These are phyloP conservation scores for Psophocarpus tetragonolobus DNA, from an alignment of 306 rosid genomes.

Conservation along the genomic window DNA sequence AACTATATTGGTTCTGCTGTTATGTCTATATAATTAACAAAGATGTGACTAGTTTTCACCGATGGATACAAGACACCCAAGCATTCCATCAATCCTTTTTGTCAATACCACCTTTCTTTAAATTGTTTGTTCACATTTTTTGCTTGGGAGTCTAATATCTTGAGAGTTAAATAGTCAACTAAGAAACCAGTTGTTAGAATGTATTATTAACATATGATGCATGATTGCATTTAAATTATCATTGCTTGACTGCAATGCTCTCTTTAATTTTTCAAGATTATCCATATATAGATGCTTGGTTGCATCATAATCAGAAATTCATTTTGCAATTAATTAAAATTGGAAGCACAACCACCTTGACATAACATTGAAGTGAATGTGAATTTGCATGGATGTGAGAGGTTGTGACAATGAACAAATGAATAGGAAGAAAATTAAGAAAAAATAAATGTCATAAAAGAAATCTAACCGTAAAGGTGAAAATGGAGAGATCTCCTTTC, in stretches of 20 bases:
- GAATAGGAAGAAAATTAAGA: neutral
- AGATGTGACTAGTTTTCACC: neutral
- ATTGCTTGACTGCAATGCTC: neutral
- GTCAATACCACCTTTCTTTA: neutral
- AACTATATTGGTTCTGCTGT: neutral
- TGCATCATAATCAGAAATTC: neutral
- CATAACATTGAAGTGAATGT: neutral
- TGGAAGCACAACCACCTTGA: neutral
- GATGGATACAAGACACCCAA: neutral
- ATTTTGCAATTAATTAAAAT: neutral
- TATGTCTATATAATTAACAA: neutral
- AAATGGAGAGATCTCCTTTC: slow-evolving; percentile 37
- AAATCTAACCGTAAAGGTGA: slow-evolving; percentile 51
- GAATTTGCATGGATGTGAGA: neutral
- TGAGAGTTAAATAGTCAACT: neutral
- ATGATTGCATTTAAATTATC: neutral
- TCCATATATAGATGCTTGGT: neutral
- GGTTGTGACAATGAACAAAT: neutral
- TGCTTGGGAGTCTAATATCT: neutral
- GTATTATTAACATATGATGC: neutral
- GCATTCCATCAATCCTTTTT: neutral
- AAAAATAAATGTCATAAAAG: neutral
- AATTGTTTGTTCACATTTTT: neutral
- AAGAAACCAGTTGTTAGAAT: neutral
- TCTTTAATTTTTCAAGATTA: neutral